phyloP scores from a whole-genome alignment of 2,329 filamentous ascomycete genomes.

The Cladorrhinum sp. region DNA sequence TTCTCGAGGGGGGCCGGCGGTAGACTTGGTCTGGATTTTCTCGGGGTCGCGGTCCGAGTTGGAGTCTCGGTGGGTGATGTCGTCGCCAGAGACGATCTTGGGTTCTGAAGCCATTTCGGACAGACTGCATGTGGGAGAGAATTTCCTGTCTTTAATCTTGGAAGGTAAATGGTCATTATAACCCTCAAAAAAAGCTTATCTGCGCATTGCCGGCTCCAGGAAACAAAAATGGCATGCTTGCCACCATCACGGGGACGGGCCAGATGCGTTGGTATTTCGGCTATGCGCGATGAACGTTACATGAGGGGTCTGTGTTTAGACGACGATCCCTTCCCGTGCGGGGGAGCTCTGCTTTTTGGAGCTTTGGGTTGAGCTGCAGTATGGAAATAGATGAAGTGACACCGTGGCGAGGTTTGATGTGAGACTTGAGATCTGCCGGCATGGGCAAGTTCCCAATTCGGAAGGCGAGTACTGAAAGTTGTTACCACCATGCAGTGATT shows the following conservation, averaged over 20 bases:
- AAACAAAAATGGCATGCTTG: neutral
- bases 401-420: neutral
- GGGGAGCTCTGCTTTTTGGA: neutral
- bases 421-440: constrained; percentile 5
- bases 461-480: neutral
- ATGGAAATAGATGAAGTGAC: constrained; percentile 4
- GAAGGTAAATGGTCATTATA: neutral
- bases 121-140: too few species aligned
- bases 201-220: neutral
- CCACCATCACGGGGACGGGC: neutral
- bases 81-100: constrained; percentile 8
- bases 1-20: neutral
- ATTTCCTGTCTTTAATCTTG: too few species aligned
- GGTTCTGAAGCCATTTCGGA: neutral
- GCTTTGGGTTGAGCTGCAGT: neutral
- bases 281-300: constrained; percentile 5
- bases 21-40: constrained; percentile 25
- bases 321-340: constrained; percentile 9
- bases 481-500: neutral
- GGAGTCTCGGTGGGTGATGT: neutral
- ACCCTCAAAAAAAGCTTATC: neutral
- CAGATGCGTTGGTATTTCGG: constrained; percentile 3
- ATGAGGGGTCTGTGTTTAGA: neutral
- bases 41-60: constrained; percentile 29
- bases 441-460: neutral